These are phyloP conservation scores for Tremella mesenterica DNA, from an alignment of 768 basidiomycete species.

Conservation along the genomic window DNA sequence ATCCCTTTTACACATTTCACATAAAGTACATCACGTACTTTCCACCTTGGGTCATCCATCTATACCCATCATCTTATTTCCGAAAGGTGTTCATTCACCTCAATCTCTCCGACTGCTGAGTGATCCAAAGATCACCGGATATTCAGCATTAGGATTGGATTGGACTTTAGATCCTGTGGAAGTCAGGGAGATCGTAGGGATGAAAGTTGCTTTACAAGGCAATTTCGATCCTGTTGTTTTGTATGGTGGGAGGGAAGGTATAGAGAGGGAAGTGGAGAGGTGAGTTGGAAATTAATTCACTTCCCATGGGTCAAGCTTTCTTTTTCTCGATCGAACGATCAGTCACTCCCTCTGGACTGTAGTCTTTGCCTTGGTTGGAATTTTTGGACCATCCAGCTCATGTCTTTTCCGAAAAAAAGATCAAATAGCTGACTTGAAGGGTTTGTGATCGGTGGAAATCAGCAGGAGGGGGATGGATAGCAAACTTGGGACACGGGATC, in stretches of 20 bases:
- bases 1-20: conserved; percentile 62
- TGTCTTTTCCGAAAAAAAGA: too few relatives aligned
- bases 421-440: too few relatives aligned
- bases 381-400: too few relatives aligned
- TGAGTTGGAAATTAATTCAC: too few relatives aligned
- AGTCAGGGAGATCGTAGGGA: conserved; percentile 56
- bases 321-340: too few relatives aligned
- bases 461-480: conserved; percentile 75
- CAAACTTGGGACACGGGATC: conserved; percentile 94
- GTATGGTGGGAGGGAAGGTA: conserved; percentile 76
- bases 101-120: conserved; percentile 58
- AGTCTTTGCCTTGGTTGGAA: too few relatives aligned
- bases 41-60: conserved; percentile 51
- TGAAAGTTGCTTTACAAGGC: conserved; percentile 55
- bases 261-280: conserved; percentile 73
- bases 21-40: conserved; percentile 58
- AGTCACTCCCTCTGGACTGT: too few relatives aligned
- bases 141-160: conserved; percentile 83
- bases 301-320: too few relatives aligned
- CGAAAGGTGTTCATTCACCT: conserved; percentile 73
- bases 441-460: conserved; percentile 67
- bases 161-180: conserved; percentile 77
- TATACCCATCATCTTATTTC: conserved; percentile 82
- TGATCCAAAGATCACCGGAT: conserved; percentile 52
- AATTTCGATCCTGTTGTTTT: conserved; percentile 85